Percentiles rank a stretch among this genome's conserved stretches.
Evolutionary conservation across 345 rosid species (phyloP).

Genomic region (Euphorbia lathyris): DNA sequence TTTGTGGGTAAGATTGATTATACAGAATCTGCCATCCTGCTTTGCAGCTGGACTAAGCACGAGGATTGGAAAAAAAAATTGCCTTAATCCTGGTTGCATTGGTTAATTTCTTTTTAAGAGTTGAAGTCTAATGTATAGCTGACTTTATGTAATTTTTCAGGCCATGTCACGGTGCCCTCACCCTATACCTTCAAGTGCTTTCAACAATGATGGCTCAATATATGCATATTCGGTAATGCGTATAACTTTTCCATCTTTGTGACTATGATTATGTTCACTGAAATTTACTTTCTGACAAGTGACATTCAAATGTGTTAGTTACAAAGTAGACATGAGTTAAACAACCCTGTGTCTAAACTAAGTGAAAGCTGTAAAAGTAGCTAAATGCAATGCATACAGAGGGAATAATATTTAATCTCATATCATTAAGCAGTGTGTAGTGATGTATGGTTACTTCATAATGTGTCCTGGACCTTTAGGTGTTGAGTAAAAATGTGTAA

Average conservation of each 20-base stretch:
- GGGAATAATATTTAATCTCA: background rate
- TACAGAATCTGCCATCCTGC: background rate
- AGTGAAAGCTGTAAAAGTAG: background rate
- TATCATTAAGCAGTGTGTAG: background rate
- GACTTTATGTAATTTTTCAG: conserved; percentile 38
- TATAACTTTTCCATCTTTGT: background rate
- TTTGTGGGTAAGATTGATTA: background rate
- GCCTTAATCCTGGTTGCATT: background rate
- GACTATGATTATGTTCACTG: background rate
- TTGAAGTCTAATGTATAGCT: background rate
- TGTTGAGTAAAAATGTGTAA: background rate
- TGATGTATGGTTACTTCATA: background rate
- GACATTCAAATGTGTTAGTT: no score
- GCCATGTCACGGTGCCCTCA: conserved; percentile 88
- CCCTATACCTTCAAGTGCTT: conserved; percentile 86
- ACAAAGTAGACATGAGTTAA: no score
- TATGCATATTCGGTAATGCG: conserved; percentile 78
- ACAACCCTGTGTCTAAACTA: background rate
- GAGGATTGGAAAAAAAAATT: background rate
- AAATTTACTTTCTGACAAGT: background rate
- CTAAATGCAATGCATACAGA: background rate
- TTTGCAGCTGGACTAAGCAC: background rate
- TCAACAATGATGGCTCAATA: conserved; percentile 92
- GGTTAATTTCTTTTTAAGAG: background rate
- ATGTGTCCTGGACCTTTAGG: background rate